Percentiles rank a stretch among this genome's conserved stretches.
phyloP scores from a whole-genome alignment of 805 yeast species.

The Osmozyma mogii region DNA sequence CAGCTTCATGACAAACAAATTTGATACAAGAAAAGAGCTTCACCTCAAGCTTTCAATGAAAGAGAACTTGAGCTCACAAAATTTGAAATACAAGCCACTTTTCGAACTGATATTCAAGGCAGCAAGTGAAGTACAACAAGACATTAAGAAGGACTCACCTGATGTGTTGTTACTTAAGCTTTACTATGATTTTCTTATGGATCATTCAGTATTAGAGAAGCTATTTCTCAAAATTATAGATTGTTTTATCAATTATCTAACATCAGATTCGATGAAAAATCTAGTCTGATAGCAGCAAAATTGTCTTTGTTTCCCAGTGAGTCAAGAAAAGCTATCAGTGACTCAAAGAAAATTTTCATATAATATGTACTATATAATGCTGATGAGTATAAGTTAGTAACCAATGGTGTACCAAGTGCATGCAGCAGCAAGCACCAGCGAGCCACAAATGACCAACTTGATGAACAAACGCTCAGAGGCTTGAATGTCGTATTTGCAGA shows the following conservation, averaged over 20 bases:
- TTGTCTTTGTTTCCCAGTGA: too few species aligned
- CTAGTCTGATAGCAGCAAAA: too few species aligned
- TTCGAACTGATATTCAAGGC: constrained; percentile 21
- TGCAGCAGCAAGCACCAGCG: constrained; percentile 11
- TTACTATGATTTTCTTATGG: not conserved
- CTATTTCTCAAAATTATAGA: not conserved
- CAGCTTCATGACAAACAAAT: constrained; percentile 23
- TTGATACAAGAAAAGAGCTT: constrained; percentile 13
- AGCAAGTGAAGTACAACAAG: constrained; percentile 4
- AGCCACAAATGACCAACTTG: constrained; percentile 4
- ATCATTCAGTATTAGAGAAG: not conserved
- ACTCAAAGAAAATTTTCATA: too few species aligned
- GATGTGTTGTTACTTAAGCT: not conserved
- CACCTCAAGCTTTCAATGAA: constrained; percentile 24
- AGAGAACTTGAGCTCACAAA: constrained; percentile 29
- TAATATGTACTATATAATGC: too few species aligned
- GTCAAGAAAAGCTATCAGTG: too few species aligned
- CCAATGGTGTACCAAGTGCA: constrained; percentile 12
- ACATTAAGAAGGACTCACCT: not conserved
- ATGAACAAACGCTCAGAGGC: constrained; percentile 10
- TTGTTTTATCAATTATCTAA: not conserved
- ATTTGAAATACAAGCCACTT: constrained; percentile 29
- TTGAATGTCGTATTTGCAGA: constrained; percentile 12
- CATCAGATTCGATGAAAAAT: not conserved
- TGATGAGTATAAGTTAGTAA: too few species aligned